These are phyloP conservation scores for Aspergillus sp. DNA, from an alignment of 2,329 filamentous ascomycete species.

Conservation along the genomic window DNA sequence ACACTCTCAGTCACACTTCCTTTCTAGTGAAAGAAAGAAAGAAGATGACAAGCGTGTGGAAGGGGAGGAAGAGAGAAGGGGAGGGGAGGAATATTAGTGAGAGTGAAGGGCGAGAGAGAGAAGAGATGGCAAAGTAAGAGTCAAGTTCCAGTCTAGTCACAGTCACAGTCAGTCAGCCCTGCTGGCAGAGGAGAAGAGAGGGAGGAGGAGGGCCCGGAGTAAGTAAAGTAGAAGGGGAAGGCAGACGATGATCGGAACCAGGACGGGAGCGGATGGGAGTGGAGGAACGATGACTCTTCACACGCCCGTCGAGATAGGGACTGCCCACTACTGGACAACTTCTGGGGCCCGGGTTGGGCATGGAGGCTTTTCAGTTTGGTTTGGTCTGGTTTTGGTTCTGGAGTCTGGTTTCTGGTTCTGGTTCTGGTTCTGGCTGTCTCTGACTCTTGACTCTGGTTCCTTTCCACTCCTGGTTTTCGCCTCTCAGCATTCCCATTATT, in stretches of 20 bases:
- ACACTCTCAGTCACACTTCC: slow-evolving; percentile 6
- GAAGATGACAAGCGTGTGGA: neutral
- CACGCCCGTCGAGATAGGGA: slow-evolving; percentile 14
- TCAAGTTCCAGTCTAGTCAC: neutral
- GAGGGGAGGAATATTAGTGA: too few species aligned
- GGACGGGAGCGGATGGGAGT: slow-evolving; percentile 19
- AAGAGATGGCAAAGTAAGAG: neutral
- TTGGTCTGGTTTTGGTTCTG: neutral
- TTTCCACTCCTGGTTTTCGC: neutral
- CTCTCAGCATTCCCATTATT: neutral
- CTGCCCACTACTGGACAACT: slow-evolving; percentile 2
- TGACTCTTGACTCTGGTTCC: neutral
- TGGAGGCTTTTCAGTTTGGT: slow-evolving; percentile 1
- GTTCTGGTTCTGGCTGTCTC: neutral
- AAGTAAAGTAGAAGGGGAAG: slow-evolving; percentile 10
- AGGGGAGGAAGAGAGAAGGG: too few species aligned
- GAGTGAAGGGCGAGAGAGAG: neutral
- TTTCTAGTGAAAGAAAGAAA: slow-evolving; percentile 3
- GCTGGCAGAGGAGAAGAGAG: slow-evolving; percentile 7
- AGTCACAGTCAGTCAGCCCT: slow-evolving; percentile 10
- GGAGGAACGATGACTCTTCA: slow-evolving; percentile 22
- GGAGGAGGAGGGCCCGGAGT: slow-evolving; percentile 6
- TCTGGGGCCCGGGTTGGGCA: slow-evolving; percentile 17
- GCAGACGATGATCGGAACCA: slow-evolving; percentile 11
- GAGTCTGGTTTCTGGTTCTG: neutral